Conservation (phyloP, 2,329 filamentous ascomycete genomes). For the Trichoderma arundinaceum region DNA sequence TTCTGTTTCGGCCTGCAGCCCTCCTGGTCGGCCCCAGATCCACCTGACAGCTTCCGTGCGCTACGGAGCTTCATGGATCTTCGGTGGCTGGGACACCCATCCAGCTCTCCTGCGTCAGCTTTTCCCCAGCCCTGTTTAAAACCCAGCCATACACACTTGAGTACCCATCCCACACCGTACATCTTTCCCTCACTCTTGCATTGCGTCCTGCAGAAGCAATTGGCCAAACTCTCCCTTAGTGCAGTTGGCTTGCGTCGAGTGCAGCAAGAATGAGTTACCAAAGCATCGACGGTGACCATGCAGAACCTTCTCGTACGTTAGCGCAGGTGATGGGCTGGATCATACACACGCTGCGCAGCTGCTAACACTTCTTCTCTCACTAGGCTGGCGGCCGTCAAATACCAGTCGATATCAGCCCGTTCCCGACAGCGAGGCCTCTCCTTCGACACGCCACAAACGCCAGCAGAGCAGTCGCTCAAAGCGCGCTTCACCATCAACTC, state of each 20-base stretch:
- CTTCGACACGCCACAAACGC: slow-evolving; percentile 29
- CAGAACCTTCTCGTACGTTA: slow-evolving; percentile 48
- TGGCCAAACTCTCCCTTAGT: slow-evolving; percentile 43
- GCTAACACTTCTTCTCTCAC: slow-evolving; percentile 27
- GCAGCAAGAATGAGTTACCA: slow-evolving; percentile 49
- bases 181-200: slow-evolving; percentile 39
- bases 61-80: slow-evolving; percentile 19
- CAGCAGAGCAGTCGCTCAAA: slow-evolving; percentile 19
- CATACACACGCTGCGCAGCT: background rate
- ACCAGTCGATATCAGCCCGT: slow-evolving; percentile 22
- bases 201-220: slow-evolving; percentile 43
- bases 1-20: background rate
- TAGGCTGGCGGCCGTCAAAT: slow-evolving; percentile 32
- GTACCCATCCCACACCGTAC: slow-evolving; percentile 41
- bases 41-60: slow-evolving; percentile 20
- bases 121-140: slow-evolving; percentile 39
- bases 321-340: slow-evolving; percentile 21
- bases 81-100: slow-evolving; percentile 34
- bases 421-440: slow-evolving; percentile 24
- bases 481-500: slow-evolving; percentile 13
- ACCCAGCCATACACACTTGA: slow-evolving; percentile 44
- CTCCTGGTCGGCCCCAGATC: slow-evolving; percentile 13
- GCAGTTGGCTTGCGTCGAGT: slow-evolving; percentile 39
- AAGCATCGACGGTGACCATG: slow-evolving; percentile 45
- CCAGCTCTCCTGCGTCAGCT: slow-evolving; percentile 31